Evolutionary conservation across 257 asterid species (phyloP).

Genomic region (Buddleja alternifolia): DNA sequence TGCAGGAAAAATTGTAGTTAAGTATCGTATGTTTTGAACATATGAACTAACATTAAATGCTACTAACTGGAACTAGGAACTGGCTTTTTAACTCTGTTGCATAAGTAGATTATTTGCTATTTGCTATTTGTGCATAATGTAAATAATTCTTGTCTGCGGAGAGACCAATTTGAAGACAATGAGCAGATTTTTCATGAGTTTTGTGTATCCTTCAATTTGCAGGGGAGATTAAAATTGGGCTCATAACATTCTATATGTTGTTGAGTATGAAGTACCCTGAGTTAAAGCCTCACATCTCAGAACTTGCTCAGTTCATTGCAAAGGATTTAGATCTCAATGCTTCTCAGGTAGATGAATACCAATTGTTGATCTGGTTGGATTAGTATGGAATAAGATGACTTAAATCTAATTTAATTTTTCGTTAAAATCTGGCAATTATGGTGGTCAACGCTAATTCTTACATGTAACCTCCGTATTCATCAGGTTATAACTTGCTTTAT

Average conservation of each 20-base stretch:
- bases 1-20: neutral
- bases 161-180: neutral
- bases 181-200: no score
- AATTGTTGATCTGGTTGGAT: constrained; percentile 20
- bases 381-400: neutral
- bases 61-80: neutral
- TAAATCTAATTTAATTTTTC: constrained; percentile 15
- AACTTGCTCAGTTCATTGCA: constrained; percentile 62
- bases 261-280: constrained; percentile 58
- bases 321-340: constrained; percentile 58
- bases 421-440: neutral
- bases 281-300: constrained; percentile 79
- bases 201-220: constrained; percentile 41
- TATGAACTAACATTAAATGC: neutral
- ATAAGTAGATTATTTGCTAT: constrained; percentile 10
- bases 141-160: no score
- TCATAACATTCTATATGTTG: constrained; percentile 68
- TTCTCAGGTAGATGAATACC: constrained; percentile 69
- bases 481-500: constrained; percentile 28
- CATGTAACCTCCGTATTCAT: constrained; percentile 11
- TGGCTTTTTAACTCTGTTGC: constrained; percentile 13
- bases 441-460: constrained; percentile 28
- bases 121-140: neutral
- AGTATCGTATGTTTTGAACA: neutral
- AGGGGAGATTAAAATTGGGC: constrained; percentile 63